A percentile compares a stretch with the other conserved stretches of the same genome.
Conservation (phyloP, 139 green algal species). For the Astrephomene gubernaculifera region DNA sequence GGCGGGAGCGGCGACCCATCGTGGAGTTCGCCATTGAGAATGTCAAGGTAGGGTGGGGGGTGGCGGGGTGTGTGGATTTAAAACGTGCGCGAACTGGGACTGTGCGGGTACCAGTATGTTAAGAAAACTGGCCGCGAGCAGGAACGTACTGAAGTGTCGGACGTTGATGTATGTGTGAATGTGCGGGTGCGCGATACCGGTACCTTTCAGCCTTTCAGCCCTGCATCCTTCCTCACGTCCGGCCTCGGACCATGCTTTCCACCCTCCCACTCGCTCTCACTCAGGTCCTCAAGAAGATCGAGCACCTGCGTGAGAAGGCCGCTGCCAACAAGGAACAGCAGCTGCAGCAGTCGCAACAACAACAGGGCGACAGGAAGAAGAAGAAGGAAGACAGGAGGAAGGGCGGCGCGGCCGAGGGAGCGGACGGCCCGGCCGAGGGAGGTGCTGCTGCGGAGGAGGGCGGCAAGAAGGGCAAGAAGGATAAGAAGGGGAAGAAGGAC, state of each 20-base stretch:
- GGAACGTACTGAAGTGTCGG: too few species aligned
- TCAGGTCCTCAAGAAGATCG: slow-evolving; percentile 64
- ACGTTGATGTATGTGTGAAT: too few species aligned
- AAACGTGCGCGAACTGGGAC: too few species aligned
- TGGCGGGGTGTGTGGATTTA: background rate
- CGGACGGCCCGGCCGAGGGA: too few species aligned
- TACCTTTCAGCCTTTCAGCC: too few species aligned
- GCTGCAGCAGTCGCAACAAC: slow-evolving; percentile 10
- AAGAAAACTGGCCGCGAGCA: too few species aligned
- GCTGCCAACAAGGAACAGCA: slow-evolving; percentile 1
- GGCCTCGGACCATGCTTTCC: too few species aligned
- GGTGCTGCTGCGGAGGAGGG: too few species aligned
- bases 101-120: too few species aligned
- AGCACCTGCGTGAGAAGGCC: slow-evolving; percentile 43
- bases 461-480: background rate
- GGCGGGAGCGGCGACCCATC: slow-evolving; percentile 77
- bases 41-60: slow-evolving; percentile 60
- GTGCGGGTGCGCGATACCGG: too few species aligned
- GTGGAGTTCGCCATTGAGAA: slow-evolving; percentile 94
- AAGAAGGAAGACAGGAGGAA: background rate
- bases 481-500: background rate
- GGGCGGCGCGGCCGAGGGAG: background rate
- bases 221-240: too few species aligned
- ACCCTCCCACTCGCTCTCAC: too few species aligned
- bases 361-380: background rate